Evolutionary conservation across 176 grass and related monocot species (phyloP), one percentile per base, ranked within the genome.

Genomic region (Coix lacrymajobi): DNA sequence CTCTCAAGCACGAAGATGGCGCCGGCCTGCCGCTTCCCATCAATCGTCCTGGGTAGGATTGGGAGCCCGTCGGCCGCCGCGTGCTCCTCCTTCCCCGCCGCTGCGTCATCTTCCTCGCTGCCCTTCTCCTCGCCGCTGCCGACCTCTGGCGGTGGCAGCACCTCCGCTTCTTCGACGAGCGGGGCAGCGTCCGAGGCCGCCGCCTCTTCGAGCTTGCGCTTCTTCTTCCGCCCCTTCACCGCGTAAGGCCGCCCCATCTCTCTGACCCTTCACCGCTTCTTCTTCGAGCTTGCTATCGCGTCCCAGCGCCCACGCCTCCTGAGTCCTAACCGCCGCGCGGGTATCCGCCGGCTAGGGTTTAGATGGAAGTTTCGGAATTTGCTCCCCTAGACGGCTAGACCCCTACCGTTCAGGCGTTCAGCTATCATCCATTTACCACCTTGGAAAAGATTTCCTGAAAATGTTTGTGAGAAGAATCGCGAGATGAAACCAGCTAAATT

Each of bases 1-100:
- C 79, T 93, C 80, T 95, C 92, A 11, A 98, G 96, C 37, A 98
- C 89, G 75, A 95, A 98, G 52, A 95, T 93, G 9, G 78, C 91
- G 25, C 96, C 92, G 8, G 87, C 81, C 22, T 38, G 84, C 81
- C 48, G 44, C 84, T 88, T 95, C 62, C 71, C 80, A 49, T 90
- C 91, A n/a, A 93, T 54, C 12, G 83, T 44, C 3, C 85, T 85
- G 5, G 89, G 82, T 30, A 91, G 48, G 6, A 95, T 52, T 3
- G 89, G 92, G 49, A 95, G 69, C 26, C 92, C 90, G 8, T 86
- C 74, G 10, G 52, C 76, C 25, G 26, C 83, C 19, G 37, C 83
- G 9, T 80, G 78, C 57, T 49, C 57, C 43, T 69, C 69, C 6
- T 76, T 72, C 2, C 69, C 65, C 44, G 40, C 81, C 4, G 8